phyloP scores from a whole-genome alignment of 345 rosid species.

The Acer saccharum region DNA sequence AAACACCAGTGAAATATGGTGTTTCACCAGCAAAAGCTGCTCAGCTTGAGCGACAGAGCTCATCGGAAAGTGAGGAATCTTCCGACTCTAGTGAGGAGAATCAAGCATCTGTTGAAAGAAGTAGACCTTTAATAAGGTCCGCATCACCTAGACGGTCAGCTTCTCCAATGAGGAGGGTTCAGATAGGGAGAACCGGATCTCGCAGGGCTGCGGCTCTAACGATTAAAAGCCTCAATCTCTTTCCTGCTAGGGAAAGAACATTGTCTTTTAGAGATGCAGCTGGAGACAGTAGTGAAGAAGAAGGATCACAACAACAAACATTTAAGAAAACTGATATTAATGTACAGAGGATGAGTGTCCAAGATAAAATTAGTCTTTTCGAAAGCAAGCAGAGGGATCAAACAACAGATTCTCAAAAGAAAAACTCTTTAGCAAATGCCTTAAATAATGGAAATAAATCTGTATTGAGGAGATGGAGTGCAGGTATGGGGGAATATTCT shows the following conservation, averaged over 20 bases:
- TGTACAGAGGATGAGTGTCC: constrained; percentile 55
- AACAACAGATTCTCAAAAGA: constrained; percentile 38
- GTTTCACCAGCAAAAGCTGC: constrained; percentile 71
- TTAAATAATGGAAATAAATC: constrained; percentile 44
- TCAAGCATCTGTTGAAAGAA: constrained; percentile 48
- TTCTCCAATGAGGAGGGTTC: constrained; percentile 73
- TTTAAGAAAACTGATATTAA: constrained; percentile 40
- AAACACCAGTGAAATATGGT: constrained; percentile 48
- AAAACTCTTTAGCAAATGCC: constrained; percentile 32
- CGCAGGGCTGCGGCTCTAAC: constrained; percentile 57
- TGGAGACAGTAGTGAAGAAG: constrained; percentile 41
- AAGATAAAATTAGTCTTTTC: constrained; percentile 64
- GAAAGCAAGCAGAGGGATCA: constrained; percentile 62
- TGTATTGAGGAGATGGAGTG: constrained; percentile 72
- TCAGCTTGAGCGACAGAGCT: constrained; percentile 51
- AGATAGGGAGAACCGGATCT: constrained; percentile 59
- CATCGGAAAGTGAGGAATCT: constrained; percentile 47
- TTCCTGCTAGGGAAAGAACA: constrained; percentile 50
- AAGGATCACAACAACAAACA: constrained; percentile 38
- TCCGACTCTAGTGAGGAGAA: constrained; percentile 46
- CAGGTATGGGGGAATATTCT: constrained; percentile 45
- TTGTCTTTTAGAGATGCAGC: constrained; percentile 38
- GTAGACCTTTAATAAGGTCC: constrained; percentile 52
- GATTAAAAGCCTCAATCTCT: constrained; percentile 56
- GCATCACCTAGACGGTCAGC: constrained; percentile 65